Percentiles rank a stretch among this genome's conserved stretches.
Conservation (phyloP, 2,329 filamentous ascomycete genomes). For the Pezicula carpinea region DNA sequence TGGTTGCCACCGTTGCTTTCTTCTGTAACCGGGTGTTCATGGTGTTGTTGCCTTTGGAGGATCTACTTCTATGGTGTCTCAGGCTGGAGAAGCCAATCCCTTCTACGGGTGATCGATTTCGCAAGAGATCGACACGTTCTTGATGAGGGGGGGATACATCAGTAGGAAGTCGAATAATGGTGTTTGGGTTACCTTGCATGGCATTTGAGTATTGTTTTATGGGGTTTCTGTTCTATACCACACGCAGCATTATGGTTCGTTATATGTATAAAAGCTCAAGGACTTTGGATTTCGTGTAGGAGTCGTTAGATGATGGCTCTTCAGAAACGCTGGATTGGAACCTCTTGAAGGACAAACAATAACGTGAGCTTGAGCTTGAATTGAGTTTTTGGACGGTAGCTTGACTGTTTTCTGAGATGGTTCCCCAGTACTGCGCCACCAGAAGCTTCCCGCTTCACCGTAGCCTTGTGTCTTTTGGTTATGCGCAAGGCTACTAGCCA, state of each 20-base stretch:
- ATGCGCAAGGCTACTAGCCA: too few relatives aligned
- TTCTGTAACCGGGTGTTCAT: slow-evolving; percentile 44
- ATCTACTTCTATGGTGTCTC: slow-evolving; percentile 41
- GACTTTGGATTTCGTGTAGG: background rate
- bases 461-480: too few relatives aligned
- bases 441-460: too few relatives aligned
- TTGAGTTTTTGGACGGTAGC: too few relatives aligned
- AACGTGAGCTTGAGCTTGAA: too few relatives aligned
- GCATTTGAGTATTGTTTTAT: background rate
- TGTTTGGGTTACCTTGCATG: background rate
- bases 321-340: background rate
- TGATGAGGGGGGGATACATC: background rate
- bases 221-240: background rate
- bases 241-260: background rate
- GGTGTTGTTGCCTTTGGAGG: slow-evolving; percentile 44
- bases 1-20: slow-evolving; percentile 41
- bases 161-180: background rate
- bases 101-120: slow-evolving; percentile 37
- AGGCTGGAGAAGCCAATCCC: slow-evolving; percentile 45
- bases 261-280: background rate
- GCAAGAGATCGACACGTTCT: slow-evolving; percentile 4
- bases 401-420: too few relatives aligned
- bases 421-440: too few relatives aligned
- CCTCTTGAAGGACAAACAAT: too few relatives aligned
- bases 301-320: background rate